Evolutionary conservation across 805 yeast genomes (phyloP).

Genomic region (Aciculoconidium aculeatum): DNA sequence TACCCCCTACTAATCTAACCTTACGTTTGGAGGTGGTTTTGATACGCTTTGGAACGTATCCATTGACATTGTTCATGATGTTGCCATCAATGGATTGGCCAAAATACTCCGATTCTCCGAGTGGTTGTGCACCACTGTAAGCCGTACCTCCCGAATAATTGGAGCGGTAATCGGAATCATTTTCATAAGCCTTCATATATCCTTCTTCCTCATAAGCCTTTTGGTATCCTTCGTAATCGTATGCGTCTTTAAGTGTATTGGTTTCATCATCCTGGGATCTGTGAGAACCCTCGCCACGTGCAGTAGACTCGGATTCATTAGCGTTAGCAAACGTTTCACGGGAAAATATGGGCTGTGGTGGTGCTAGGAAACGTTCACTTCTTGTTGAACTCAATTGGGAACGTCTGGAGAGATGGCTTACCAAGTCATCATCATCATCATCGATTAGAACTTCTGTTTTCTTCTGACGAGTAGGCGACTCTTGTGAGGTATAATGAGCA

Average conservation of each 20-base stretch:
- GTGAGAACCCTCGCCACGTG: no score
- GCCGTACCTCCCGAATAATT: constrained; percentile 32
- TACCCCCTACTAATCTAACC: constrained; percentile 54
- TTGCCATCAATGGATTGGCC: constrained; percentile 43
- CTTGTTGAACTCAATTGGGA: constrained; percentile 27
- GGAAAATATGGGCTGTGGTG: constrained; percentile 62
- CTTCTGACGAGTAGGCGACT: constrained; percentile 62
- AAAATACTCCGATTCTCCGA: constrained; percentile 32
- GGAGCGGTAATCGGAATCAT: constrained; percentile 28
- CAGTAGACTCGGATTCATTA: constrained; percentile 30
- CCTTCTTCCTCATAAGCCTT: constrained; percentile 28
- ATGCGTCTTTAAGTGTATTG: constrained; percentile 17
- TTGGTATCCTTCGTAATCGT: constrained; percentile 32
- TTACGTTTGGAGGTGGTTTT: constrained; percentile 66
- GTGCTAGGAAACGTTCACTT: constrained; percentile 50
- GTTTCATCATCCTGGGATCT: constrained; percentile 9
- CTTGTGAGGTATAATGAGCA: constrained; percentile 60
- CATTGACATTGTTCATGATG: constrained; percentile 39
- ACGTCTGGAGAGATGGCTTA: constrained; percentile 23
- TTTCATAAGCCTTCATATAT: constrained; percentile 20
- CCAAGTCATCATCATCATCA: constrained; percentile 25
- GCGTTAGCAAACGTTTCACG: constrained; percentile 62
- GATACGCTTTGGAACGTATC: constrained; percentile 54
- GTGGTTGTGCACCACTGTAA: constrained; percentile 17
- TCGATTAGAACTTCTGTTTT: constrained; percentile 44